phyloP scores from a whole-genome alignment of 345 rosid genomes.

The Eucalyptus regnans region DNA sequence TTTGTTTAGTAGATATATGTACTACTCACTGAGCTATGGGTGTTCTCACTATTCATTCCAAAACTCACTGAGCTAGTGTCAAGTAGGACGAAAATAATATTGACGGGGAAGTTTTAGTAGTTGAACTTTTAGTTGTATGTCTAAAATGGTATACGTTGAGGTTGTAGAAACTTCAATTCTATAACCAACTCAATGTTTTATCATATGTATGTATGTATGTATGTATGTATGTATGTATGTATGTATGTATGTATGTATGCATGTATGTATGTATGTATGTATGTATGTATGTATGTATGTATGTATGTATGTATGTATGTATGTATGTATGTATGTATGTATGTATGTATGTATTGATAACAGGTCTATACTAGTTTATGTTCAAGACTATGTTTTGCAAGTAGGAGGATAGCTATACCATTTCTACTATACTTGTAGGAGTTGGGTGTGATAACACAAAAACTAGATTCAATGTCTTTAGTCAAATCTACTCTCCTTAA shows the following conservation, averaged over 20 bases:
- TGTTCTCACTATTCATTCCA: neutral
- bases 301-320: too few species aligned
- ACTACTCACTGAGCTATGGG: neutral
- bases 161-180: too few species aligned
- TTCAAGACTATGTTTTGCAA: too few species aligned
- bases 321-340: too few species aligned
- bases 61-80: neutral
- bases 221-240: too few species aligned
- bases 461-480: conserved; percentile 43
- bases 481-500: conserved; percentile 34
- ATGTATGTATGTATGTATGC: too few species aligned
- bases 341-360: too few species aligned
- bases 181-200: neutral
- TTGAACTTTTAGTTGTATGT: neutral
- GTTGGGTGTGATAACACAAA: neutral
- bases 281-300: too few species aligned
- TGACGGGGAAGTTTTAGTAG: neutral
- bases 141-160: neutral
- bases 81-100: neutral
- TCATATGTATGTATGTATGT: too few species aligned
- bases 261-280: too few species aligned
- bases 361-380: too few species aligned
- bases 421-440: neutral
- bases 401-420: neutral
- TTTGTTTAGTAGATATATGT: neutral